These are phyloP conservation scores for Panicum hallii DNA, from an alignment of 202 grass and related monocot genomes.

Conservation along the genomic window DNA sequence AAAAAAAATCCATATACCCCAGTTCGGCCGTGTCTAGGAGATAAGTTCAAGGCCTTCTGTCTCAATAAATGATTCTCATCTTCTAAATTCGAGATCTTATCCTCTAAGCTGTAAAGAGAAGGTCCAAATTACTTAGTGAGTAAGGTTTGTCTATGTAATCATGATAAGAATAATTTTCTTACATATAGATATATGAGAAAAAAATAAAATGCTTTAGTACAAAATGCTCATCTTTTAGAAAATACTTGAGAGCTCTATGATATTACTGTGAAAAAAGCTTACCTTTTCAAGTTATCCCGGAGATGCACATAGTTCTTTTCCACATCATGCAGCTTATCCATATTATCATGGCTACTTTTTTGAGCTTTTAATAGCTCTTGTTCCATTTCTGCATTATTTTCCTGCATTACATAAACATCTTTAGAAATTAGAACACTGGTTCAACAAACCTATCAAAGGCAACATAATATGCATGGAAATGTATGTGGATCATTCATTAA, in stretches of 20 bases:
- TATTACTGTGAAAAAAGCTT: slow-evolving; percentile 31
- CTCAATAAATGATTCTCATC: slow-evolving; percentile 92
- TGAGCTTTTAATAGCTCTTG: slow-evolving; percentile 67
- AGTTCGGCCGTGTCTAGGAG: slow-evolving; percentile 66
- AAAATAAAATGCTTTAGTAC: slow-evolving; percentile 18
- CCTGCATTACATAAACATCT: slow-evolving; percentile 51
- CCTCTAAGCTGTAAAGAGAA: slow-evolving; percentile 71
- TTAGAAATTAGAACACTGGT: slow-evolving; percentile 22
- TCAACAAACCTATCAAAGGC: neutral
- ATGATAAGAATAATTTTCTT: slow-evolving; percentile 21
- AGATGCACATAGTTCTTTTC: slow-evolving; percentile 77
- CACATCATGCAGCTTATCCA: slow-evolving; percentile 72
- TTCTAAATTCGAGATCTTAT: slow-evolving; percentile 83
- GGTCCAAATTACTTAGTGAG: slow-evolving; percentile 10
- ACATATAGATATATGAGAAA: neutral
- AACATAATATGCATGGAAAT: neutral
- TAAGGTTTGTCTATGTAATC: slow-evolving; percentile 1
- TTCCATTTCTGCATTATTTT: slow-evolving; percentile 68
- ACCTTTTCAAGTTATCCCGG: slow-evolving; percentile 75
- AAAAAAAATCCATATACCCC: slow-evolving; percentile 58
- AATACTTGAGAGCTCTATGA: neutral
- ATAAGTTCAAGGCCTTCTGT: slow-evolving; percentile 76
- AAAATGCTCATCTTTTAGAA: slow-evolving; percentile 13
- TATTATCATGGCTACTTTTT: slow-evolving; percentile 64
- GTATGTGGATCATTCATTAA: slow-evolving; percentile 21